A percentile compares a stretch with the other conserved stretches of the same genome.
Conservation (phyloP, 2,329 filamentous ascomycete species). For the Scytalidium lignicola region DNA sequence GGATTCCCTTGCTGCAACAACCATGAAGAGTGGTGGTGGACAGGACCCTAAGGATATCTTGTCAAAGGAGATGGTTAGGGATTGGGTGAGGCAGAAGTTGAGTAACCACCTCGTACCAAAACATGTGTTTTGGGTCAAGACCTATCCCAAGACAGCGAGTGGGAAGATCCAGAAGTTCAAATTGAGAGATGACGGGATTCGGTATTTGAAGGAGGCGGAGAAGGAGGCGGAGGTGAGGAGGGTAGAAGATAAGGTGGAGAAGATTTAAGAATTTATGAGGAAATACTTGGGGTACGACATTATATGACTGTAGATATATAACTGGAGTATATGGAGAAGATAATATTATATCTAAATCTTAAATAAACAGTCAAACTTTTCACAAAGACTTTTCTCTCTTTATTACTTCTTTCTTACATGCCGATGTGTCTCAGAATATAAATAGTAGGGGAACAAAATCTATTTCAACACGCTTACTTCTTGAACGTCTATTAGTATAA, state of each 20-base stretch:
- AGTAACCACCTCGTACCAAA: conserved; percentile 77
- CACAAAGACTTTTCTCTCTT: too few relatives aligned
- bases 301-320: too few relatives aligned
- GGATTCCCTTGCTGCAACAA: conserved; percentile 5
- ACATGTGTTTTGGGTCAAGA: conserved; percentile 79
- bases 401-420: too few relatives aligned
- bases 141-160: conserved; percentile 92
- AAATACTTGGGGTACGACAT: not conserved
- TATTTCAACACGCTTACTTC: too few relatives aligned
- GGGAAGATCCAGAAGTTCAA: conserved; percentile 97
- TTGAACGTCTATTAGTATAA: too few relatives aligned
- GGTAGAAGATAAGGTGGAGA: not conserved
- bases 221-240: not conserved
- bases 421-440: too few relatives aligned
- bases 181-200: conserved; percentile 61
- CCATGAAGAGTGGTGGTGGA: conserved; percentile 13
- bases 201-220: conserved; percentile 31
- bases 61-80: conserved; percentile 54
- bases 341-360: too few relatives aligned
- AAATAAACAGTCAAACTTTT: too few relatives aligned
- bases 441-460: too few relatives aligned
- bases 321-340: too few relatives aligned
- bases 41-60: conserved; percentile 28
- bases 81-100: conserved; percentile 67
- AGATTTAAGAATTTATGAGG: not conserved